These are phyloP conservation scores for Psophocarpus tetragonolobus DNA, from an alignment of 306 rosid species.

Conservation along the genomic window DNA sequence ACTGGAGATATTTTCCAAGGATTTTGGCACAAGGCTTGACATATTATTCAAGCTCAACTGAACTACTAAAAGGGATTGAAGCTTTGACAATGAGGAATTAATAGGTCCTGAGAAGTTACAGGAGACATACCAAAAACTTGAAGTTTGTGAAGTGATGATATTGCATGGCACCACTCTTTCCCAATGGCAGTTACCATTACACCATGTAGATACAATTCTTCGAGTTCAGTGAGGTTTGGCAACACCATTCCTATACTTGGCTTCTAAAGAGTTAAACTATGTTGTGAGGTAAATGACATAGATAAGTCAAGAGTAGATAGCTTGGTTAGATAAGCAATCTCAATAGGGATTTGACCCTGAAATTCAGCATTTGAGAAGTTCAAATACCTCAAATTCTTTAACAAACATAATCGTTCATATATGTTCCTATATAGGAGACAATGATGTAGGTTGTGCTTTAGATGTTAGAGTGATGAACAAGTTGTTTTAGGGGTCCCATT, in stretches of 20 bases:
- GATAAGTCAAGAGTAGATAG: constrained; percentile 29
- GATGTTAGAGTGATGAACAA: no score
- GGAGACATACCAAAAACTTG: constrained; percentile 36
- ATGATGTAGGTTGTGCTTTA: no score
- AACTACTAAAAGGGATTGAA: background rate
- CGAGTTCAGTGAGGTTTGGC: constrained; percentile 36
- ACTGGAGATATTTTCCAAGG: constrained; percentile 19
- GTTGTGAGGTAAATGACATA: background rate
- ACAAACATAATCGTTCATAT: no score
- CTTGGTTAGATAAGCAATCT: constrained; percentile 34
- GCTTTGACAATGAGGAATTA: constrained; percentile 26
- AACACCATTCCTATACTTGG: constrained; percentile 23
- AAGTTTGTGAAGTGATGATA: constrained; percentile 22
- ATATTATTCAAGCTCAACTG: constrained; percentile 21
- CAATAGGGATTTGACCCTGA: constrained; percentile 27
- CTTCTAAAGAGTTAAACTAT: constrained; percentile 19
- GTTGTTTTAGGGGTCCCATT: no score
- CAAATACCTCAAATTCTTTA: constrained; percentile 29
- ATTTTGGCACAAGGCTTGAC: constrained; percentile 21
- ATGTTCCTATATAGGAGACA: no score
- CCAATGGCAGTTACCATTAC: constrained; percentile 33
- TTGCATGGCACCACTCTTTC: constrained; percentile 42
- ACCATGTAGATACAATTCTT: constrained; percentile 44
- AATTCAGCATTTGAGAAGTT: constrained; percentile 38
- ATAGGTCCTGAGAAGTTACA: constrained; percentile 40